Evolutionary conservation across 1,284 basidiomycete species (phyloP), one percentile per base, ranked within the genome.

Genomic region (Apiotrichum mycotoxinovorans): DNA sequence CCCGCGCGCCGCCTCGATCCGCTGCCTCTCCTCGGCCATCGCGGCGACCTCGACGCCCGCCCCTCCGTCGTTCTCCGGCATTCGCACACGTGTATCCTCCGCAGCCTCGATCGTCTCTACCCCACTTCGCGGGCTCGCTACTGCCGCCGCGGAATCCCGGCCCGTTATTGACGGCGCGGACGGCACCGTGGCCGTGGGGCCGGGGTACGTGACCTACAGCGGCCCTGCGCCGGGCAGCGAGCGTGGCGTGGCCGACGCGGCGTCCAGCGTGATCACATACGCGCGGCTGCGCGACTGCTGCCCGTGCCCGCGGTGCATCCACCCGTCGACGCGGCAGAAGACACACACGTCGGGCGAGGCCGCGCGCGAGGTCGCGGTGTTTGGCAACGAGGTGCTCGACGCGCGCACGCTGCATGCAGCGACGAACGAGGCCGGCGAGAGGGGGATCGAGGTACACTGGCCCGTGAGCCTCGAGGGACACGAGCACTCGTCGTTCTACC

Each of bases 281-380:
- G 66, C 77, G 58, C 79, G 80, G 73, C 79, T 87, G 5, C 79
- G 84, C 22, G 85, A 87, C 65, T 77, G 81, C 0, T 86, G 85
- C 63, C 78, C 78, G 37, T 84, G 84, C 61, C 66, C 75, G 0
- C 67, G 77, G 10, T 88, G 86, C 58, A 79, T 91, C 7, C 86
- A 93, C 67, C 83, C 86, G 0, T 82, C 83, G n/a, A 89, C 87
- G 0, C 78, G 77, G 12, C 90, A 93, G 74, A 89, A 89, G 62
- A 80, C 91, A 1, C 86, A 87, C 69, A 88, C 77, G 5, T 80
- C 58, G 2, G 58, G 58, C 34, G 61, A 63, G 46, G 61, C 61
- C 15, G 47, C 27, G 17, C 55, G 57, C 30, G 38, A 48, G 4
- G 55, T 60, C n/a, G 38, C 30, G 20, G n/a, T 11, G 18, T 51